Evolutionary conservation across 768 basidiomycete genomes (phyloP), one percentile per base, ranked within the genome.

Genomic region (Boletellus emodensis): DNA sequence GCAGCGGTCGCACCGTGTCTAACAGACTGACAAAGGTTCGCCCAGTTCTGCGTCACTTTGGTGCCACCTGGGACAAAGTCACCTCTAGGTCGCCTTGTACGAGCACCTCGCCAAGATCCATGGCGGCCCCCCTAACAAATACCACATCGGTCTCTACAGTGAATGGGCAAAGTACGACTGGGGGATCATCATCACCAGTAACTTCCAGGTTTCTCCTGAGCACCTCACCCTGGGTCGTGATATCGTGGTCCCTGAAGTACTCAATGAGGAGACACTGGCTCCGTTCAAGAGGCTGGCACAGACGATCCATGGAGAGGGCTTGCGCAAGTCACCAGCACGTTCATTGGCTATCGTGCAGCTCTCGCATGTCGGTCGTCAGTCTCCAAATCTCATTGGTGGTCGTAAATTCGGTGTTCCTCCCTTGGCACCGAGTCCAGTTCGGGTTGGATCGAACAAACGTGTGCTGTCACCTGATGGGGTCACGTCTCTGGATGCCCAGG

Each of bases 181-280:
- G 90, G 94, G 91, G 0, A 90, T 96, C 77, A 71, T 95, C 40
- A 65, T 94, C 26, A 91, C 94, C 0, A 94, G 94, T 4, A 94
- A 94, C 56, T 77, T 90, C 4, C 86, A 88, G 59, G 81, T 94
- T 24, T 75, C 76, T 24, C 52, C 53, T 0, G 65, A 72, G 1
- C 90, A 93, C 61, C 72, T 92, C 3, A 71, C 81, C 4, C 71
- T 93, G 24, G 90, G 87, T 14, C 78, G 85, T 32, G 90, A 92
- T 61, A 70, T 89, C 8, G 66, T 81, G n/a, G 55, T 87, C 3
- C 87, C 87, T 0, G 56, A 60, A 9, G 55, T 54, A 0, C 48
- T 83, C 44, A 69, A 71, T 3, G 63, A 75, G 12, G 70, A 73
- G 12, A 71, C 72, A 1, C 48, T 85, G 8, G 61, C 61, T 1